Evolutionary conservation across 495 filamentous ascomycete species (phyloP).

Genomic region (Penicillium pancosmium): DNA sequence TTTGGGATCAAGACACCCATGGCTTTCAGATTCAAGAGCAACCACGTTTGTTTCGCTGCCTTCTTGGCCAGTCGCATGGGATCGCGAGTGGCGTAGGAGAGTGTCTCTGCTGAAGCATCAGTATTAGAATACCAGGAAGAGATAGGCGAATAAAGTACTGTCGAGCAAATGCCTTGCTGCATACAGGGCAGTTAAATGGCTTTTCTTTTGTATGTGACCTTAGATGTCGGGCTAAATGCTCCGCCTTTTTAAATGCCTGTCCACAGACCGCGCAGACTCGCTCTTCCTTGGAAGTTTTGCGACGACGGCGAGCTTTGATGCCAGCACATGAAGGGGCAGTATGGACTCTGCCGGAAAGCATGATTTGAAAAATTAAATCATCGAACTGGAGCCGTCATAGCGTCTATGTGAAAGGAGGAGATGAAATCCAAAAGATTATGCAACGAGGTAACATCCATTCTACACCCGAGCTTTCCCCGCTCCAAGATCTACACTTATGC

Average conservation of each 20-base stretch:
- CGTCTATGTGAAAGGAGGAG: neutral
- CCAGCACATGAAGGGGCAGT: neutral
- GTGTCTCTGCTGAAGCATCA: conserved; percentile 20
- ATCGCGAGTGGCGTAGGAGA: conserved; percentile 27
- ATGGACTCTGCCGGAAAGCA: neutral
- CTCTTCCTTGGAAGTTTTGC: conserved; percentile 25
- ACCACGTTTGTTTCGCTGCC: neutral
- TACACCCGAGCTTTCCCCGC: conserved; percentile 1
- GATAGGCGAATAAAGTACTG: conserved; percentile 13
- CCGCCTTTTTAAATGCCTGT: conserved; percentile 32
- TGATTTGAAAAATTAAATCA: neutral
- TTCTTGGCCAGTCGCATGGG: conserved; percentile 3
- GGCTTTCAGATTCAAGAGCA: neutral
- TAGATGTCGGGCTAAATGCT: conserved; percentile 36
- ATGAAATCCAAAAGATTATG: neutral
- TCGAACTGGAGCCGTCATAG: neutral
- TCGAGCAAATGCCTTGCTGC: conserved; percentile 31
- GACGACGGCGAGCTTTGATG: conserved; percentile 12
- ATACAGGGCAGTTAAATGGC: conserved; percentile 33
- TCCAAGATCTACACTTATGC: neutral
- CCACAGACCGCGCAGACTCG: conserved; percentile 29
- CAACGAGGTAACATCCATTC: neutral
- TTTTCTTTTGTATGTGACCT: conserved; percentile 40
- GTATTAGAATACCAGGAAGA: neutral
- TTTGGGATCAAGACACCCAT: neutral